Conservation (phyloP, 208 protist genomes). For the Strigomonas culicis region DNA sequence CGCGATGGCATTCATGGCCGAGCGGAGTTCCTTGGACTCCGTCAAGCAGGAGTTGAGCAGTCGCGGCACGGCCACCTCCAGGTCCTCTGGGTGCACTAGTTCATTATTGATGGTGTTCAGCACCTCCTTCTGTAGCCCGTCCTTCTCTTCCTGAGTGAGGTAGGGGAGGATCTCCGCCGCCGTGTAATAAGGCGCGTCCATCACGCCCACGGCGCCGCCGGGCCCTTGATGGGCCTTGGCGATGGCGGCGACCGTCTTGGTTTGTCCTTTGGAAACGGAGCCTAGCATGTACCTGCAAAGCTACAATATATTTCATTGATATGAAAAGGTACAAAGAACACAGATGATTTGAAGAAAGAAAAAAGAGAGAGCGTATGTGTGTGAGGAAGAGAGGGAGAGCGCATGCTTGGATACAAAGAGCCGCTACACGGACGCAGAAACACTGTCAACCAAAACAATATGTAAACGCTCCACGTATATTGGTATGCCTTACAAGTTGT, state of each 20-base stretch:
- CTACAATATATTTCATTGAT: too few species aligned
- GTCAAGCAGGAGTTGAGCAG: constrained; percentile 65
- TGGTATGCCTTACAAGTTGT: too few species aligned
- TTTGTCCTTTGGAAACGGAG: constrained; percentile 15
- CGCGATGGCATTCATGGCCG: constrained; percentile 74
- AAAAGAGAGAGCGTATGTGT: too few species aligned
- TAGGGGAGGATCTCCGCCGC: constrained; percentile 63
- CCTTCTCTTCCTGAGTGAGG: constrained; percentile 56
- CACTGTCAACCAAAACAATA: too few species aligned
- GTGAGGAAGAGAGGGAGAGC: too few species aligned
- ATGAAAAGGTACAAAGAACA: too few species aligned
- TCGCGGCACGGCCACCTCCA: constrained; percentile 73
- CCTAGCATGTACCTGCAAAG: constrained; percentile 17
- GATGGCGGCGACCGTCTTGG: constrained; percentile 17
- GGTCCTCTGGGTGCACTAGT: constrained; percentile 56
- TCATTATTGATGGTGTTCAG: constrained; percentile 73
- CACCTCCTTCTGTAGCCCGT: constrained; percentile 56
- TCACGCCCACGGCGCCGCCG: constrained; percentile 3
- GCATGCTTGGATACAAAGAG: too few species aligned
- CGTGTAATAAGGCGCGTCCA: constrained; percentile 44
- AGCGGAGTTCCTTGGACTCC: constrained; percentile 74
- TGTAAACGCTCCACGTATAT: too few species aligned
- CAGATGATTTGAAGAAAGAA: too few species aligned
- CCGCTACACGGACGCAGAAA: too few species aligned
- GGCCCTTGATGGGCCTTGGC: background rate